phyloP scores from a whole-genome alignment of 1,284 basidiomycete genomes.

The Cutaneotrichosporon arboriforme region DNA sequence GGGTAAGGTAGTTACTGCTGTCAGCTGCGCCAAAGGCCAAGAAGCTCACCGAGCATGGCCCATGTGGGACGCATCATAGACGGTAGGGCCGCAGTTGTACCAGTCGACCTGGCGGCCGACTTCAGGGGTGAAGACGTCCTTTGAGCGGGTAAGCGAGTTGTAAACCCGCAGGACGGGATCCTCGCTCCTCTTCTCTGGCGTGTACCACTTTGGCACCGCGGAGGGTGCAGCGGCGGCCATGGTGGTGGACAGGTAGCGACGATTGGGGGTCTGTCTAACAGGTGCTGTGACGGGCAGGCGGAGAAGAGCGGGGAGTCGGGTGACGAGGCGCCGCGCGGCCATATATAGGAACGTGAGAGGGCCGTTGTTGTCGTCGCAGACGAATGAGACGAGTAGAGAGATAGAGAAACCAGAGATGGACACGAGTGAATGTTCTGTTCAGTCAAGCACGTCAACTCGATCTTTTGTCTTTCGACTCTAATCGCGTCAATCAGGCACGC shows the following conservation, averaged over 20 bases:
- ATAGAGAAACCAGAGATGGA: neutral
- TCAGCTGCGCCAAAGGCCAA: neutral
- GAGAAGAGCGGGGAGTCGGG: slow-evolving; percentile 3
- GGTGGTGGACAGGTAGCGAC: slow-evolving; percentile 9
- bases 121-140: slow-evolving; percentile 80
- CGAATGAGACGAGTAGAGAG: neutral
- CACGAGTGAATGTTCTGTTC: too few species aligned
- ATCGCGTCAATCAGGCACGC: too few species aligned
- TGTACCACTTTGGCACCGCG: slow-evolving; percentile 44
- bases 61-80: slow-evolving; percentile 98
- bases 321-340: slow-evolving; percentile 2
- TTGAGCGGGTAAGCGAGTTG: slow-evolving; percentile 89
- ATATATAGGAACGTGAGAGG: slow-evolving; percentile 2
- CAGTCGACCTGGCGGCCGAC: slow-evolving; percentile 86
- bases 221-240: slow-evolving; percentile 28
- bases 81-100: slow-evolving; percentile 99
- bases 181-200: slow-evolving; percentile 27
- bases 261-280: neutral
- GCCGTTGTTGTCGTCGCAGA: too few species aligned
- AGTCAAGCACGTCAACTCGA: neutral
- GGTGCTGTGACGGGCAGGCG: neutral
- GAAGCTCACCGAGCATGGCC: slow-evolving; percentile 82
- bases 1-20: slow-evolving; percentile 90
- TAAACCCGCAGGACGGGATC: slow-evolving; percentile 68
- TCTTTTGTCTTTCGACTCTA: too few species aligned